A percentile compares a stretch with the other conserved stretches of the same genome.
Evolutionary conservation across 2,329 filamentous ascomycete species (phyloP).

Genomic region (Aspergillus ustus): DNA sequence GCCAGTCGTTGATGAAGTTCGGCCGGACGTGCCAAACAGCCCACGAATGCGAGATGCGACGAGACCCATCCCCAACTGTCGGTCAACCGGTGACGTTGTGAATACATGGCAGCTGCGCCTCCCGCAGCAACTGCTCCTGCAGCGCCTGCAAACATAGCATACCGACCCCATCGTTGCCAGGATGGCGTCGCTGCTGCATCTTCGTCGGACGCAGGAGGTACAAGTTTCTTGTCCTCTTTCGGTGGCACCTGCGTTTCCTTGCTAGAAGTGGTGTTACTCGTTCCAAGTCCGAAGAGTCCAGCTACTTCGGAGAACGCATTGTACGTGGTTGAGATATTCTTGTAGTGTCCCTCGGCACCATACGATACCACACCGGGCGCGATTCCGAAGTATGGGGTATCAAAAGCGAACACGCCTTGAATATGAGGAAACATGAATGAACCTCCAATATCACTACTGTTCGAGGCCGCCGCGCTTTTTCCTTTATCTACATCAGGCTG

Average conservation of each 20-base stretch:
- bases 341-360: constrained; percentile 81
- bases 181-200: constrained; percentile 53
- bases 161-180: constrained; percentile 83
- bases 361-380: constrained; percentile 56
- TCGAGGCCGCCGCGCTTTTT: constrained; percentile 18
- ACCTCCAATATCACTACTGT: constrained; percentile 27
- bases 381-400: constrained; percentile 77
- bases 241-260: constrained; percentile 16
- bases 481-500: constrained; percentile 5
- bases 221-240: constrained; percentile 26
- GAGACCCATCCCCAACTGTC: constrained; percentile 80
- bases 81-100: constrained; percentile 78
- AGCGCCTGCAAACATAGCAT: constrained; percentile 84
- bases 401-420: constrained; percentile 87
- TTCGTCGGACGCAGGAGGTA: constrained; percentile 38
- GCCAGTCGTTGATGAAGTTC: constrained; percentile 76
- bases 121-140: constrained; percentile 79
- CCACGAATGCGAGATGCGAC: constrained; percentile 92
- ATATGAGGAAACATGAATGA: constrained; percentile 90
- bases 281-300: constrained; percentile 67
- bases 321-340: constrained; percentile 72
- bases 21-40: constrained; percentile 81
- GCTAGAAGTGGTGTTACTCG: constrained; percentile 35
- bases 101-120: constrained; percentile 82
- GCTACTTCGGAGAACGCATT: constrained; percentile 69